These are phyloP conservation scores for Cryptococcus jaspeensis DNA, from an alignment of 1,284 basidiomycete genomes.

Conservation along the genomic window DNA sequence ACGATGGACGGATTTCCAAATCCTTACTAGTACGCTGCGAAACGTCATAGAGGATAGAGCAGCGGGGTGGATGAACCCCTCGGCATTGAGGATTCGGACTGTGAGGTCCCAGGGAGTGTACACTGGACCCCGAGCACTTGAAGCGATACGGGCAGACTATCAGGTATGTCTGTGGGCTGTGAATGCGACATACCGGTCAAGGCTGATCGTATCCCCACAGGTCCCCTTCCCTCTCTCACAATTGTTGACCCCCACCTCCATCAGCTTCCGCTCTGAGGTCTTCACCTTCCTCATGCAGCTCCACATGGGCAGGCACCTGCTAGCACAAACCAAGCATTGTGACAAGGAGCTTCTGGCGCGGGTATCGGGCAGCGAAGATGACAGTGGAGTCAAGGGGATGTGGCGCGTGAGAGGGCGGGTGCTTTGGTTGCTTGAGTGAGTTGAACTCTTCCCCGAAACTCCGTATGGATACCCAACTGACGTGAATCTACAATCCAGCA, in stretches of 20 bases:
- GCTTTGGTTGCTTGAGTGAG: conserved; percentile 80
- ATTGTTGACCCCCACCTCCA: conserved; percentile 63
- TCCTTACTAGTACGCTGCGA: conserved; percentile 71
- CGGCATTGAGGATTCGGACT: conserved; percentile 70
- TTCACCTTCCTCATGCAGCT: conserved; percentile 77
- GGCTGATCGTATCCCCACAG: conserved; percentile 12
- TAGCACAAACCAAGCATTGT: conserved; percentile 13
- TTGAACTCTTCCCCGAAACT: conserved; percentile 11
- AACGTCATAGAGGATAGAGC: conserved; percentile 61
- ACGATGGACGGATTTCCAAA: conserved; percentile 78
- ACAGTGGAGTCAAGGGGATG: conserved; percentile 61
- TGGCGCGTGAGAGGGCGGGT: conserved; percentile 71
- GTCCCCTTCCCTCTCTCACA: conserved; percentile 76
- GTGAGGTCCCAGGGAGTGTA: conserved; percentile 54
- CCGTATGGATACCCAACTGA: not conserved
- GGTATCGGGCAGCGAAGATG: not conserved
- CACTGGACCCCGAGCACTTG: conserved; percentile 6
- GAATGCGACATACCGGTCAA: not conserved
- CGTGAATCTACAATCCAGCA: conserved; percentile 54
- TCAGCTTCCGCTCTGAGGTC: conserved; percentile 66
- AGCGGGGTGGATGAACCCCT: conserved; percentile 64
- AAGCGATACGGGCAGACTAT: conserved; percentile 16
- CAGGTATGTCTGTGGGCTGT: conserved; percentile 10
- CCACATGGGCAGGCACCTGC: conserved; percentile 64
- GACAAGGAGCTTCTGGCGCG: conserved; percentile 7